These are phyloP conservation scores for Nakazawaea ishiwadae DNA, from an alignment of 805 yeast species.

Conservation along the genomic window DNA sequence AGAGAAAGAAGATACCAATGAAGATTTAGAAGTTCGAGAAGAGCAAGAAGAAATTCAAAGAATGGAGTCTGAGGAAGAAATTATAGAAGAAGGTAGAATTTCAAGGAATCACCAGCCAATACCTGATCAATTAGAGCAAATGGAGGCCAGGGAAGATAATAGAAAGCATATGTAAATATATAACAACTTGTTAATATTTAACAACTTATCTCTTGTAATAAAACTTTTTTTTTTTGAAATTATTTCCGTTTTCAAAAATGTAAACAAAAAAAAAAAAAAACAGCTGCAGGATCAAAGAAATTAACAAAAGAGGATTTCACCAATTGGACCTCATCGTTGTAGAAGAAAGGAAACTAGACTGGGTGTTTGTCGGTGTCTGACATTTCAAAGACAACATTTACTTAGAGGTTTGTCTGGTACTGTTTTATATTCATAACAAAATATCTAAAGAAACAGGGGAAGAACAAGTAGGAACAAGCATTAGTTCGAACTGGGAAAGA, in stretches of 20 bases:
- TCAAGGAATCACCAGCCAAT: slow-evolving; percentile 2
- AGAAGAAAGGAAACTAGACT: too few species aligned
- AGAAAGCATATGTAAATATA: slow-evolving; percentile 3
- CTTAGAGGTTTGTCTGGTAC: too few species aligned
- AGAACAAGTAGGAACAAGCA: too few species aligned
- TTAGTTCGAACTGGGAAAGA: too few species aligned
- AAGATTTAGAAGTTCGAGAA: slow-evolving; percentile 1
- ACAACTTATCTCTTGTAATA: too few species aligned
- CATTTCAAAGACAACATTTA: too few species aligned
- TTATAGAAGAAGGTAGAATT: slow-evolving; percentile 5
- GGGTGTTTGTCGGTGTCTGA: too few species aligned
- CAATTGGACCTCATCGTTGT: background rate
- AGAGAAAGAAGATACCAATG: slow-evolving; percentile 14
- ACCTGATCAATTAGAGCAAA: slow-evolving; percentile 1
- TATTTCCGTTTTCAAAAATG: slow-evolving; percentile 3
- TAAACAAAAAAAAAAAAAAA: slow-evolving; percentile 9
- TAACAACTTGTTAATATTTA: background rate
- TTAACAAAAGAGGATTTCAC: too few species aligned
- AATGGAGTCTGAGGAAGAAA: slow-evolving; percentile 1
- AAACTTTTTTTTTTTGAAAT: too few species aligned
- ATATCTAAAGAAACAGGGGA: too few species aligned
- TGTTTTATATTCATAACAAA: too few species aligned
- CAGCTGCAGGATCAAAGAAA: too few species aligned
- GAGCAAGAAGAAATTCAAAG: slow-evolving; percentile 9
- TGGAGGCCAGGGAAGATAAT: slow-evolving; percentile 4